A percentile compares a stretch with the other conserved stretches of the same genome.
These are phyloP conservation scores for Candida ulmi DNA, from an alignment of 805 yeast genomes.

Conservation along the genomic window DNA sequence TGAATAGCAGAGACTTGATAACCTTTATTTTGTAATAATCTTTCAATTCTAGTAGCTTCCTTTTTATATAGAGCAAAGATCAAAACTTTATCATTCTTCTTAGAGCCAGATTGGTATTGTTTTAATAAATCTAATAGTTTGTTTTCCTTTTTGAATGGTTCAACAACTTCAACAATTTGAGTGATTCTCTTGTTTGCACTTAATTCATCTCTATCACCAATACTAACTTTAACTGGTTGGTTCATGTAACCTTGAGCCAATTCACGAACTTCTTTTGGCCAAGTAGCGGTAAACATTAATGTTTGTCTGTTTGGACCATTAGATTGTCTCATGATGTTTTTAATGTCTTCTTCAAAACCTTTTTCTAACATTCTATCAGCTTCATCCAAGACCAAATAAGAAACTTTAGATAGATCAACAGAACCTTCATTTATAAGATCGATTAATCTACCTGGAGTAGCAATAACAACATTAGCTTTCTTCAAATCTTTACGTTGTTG, in stretches of 20 bases:
- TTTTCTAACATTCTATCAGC: slow-evolving; percentile 99
- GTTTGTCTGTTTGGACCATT: slow-evolving; percentile 66
- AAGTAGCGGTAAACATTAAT: slow-evolving; percentile 98
- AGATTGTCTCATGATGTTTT: slow-evolving; percentile 65
- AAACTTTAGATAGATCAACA: slow-evolving; percentile 58
- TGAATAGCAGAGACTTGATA: slow-evolving; percentile 88
- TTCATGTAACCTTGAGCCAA: slow-evolving; percentile 83
- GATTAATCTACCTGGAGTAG: slow-evolving; percentile 96
- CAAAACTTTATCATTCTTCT: slow-evolving; percentile 72
- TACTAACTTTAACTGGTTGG: slow-evolving; percentile 79
- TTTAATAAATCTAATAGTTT: slow-evolving; percentile 65
- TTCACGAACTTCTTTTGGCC: slow-evolving; percentile 99
- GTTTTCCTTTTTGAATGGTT: slow-evolving; percentile 73
- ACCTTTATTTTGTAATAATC: slow-evolving; percentile 64
- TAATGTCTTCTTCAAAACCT: slow-evolving; percentile 97
- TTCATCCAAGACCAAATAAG: slow-evolving; percentile 88
- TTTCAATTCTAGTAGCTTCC: slow-evolving; percentile 90
- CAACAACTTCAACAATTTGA: slow-evolving; percentile 90
- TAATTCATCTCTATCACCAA: slow-evolving; percentile 92
- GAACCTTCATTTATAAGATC: slow-evolving; percentile 89
- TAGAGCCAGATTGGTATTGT: slow-evolving; percentile 66
- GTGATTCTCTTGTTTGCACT: slow-evolving; percentile 91
- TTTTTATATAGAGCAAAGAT: slow-evolving; percentile 94
- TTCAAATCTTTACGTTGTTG: slow-evolving; percentile 73
- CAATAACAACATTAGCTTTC: slow-evolving; percentile 76